Evolutionary conservation across 1,139 yeast genomes (phyloP), one percentile per base, ranked within the genome.

Genomic region (Pichia sp.): DNA sequence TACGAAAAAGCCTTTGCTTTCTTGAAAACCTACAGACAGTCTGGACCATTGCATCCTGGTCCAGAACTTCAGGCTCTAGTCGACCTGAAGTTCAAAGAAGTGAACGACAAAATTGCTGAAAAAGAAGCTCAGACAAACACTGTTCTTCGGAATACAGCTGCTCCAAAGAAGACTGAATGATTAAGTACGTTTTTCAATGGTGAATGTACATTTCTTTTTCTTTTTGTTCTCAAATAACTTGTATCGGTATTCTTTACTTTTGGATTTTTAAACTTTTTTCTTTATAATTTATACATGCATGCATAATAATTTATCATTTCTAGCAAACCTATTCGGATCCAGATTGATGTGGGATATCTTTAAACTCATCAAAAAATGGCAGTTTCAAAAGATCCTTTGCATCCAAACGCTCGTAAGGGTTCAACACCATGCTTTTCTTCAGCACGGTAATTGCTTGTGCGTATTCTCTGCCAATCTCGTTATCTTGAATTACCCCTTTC

Each of bases 1-100:
- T 61, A 59, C 19, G 32, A 77, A 54, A 83, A 77, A 59, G 72
- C 79, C 67, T 79, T 84, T 54, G 71, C 71, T 61, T 70, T 71
- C 59, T 76, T 79, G 62, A 81, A 78, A 65, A 75, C 75, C 57
- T 80, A 79, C 69, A 83, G 92, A 75, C 76, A 80, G 62, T 82
- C 69, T 61, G 92, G 92, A 43, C 80, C 85, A 52, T 71, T 79
- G 61, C 76, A 76, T 55, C 72, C 80, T 16, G 74, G 74, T 59
- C 79, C 75, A 2, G 72, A 68, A 45, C 65, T 85, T 54, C 62
- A 68, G 47, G 71, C 74, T 47, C 65, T 78, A 49, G 77, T 75
- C 26, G 68, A 66, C 30, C 65, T 70, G 47, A 76, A 81, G 65
- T 74, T 77, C 64, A 67, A 58, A 42, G 57, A 60, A 8, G 72